These are phyloP conservation scores for Aurifilum marmelostoma DNA, from an alignment of 2,329 filamentous ascomycete species.

Conservation along the genomic window DNA sequence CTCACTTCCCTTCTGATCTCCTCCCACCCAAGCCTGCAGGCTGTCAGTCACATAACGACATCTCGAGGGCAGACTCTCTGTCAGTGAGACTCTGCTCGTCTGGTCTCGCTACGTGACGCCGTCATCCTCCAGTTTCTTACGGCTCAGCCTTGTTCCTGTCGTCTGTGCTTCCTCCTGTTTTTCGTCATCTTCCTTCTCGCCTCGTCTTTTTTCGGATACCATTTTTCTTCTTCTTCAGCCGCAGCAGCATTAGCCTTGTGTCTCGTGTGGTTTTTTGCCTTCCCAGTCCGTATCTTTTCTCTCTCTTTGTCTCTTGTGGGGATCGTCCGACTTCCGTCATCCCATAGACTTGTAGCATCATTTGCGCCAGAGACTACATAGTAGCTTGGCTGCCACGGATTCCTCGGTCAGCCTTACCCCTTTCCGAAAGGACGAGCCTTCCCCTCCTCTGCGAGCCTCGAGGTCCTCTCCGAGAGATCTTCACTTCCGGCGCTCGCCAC, in stretches of 20 bases:
- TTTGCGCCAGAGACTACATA: slow-evolving; percentile 6
- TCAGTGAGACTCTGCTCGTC: not conserved
- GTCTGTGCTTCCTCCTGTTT: slow-evolving; percentile 17
- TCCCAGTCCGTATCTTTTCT: slow-evolving; percentile 3
- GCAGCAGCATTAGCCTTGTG: slow-evolving; percentile 13
- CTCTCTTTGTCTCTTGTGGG: slow-evolving; percentile 6
- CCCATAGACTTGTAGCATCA: slow-evolving; percentile 26
- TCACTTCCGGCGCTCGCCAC: not conserved
- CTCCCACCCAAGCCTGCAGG: not conserved
- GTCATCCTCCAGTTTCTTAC: slow-evolving; percentile 4
- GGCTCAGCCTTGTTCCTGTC: slow-evolving; percentile 12
- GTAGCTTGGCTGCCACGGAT: not conserved
- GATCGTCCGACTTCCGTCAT: slow-evolving; percentile 20
- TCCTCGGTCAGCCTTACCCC: not conserved
- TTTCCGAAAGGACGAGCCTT: slow-evolving; percentile 10
- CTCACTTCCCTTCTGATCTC: not conserved
- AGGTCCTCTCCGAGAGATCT: slow-evolving; percentile 4
- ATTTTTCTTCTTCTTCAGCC: slow-evolving; percentile 8
- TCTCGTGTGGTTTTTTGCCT: not conserved
- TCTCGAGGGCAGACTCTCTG: not conserved
- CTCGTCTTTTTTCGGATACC: slow-evolving; percentile 13
- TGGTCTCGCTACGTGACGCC: slow-evolving; percentile 2
- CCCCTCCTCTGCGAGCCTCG: slow-evolving; percentile 14
- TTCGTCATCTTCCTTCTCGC: slow-evolving; percentile 21
- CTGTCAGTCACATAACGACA: slow-evolving; percentile 3